Conservation (phyloP, 768 basidiomycete species). For the Neoboletus magnificus region DNA sequence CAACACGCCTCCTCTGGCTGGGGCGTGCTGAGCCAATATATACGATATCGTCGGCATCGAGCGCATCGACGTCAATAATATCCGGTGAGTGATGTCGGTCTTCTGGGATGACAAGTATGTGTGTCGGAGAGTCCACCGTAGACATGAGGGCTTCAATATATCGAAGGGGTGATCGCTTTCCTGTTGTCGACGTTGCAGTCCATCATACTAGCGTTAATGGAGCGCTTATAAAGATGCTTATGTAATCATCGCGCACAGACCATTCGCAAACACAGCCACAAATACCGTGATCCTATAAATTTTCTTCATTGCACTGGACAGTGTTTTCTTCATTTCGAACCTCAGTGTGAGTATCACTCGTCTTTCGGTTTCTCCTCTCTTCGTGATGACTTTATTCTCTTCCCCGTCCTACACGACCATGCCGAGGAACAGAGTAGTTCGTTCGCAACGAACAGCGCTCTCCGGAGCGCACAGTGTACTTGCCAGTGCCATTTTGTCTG, state of each 20-base stretch:
- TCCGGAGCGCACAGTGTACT: conserved; percentile 68
- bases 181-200: conserved; percentile 20
- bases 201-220: neutral
- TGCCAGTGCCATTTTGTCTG: conserved; percentile 90
- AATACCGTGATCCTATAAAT: conserved; percentile 26
- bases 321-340: neutral
- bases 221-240: conserved; percentile 20
- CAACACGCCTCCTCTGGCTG: conserved; percentile 25
- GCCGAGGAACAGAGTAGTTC: conserved; percentile 77
- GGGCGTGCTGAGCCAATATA: conserved; percentile 23
- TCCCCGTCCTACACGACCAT: conserved; percentile 91
- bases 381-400: conserved; percentile 79
- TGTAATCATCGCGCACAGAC: conserved; percentile 32
- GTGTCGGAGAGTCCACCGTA: conserved; percentile 8
- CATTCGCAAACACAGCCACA: conserved; percentile 29
- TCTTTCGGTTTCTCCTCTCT: neutral
- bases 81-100: conserved; percentile 21
- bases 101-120: conserved; percentile 7
- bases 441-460: conserved; percentile 73
- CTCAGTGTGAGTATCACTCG: conserved; percentile 12
- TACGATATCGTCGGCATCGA: conserved; percentile 35
- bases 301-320: neutral
- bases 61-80: conserved; percentile 45
- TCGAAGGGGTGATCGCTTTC: neutral
- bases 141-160: conserved; percentile 20